Base-by-base conservation (phyloP, 192 early-diverging fungal species). In the Entophlyctis helioformis region DNA sequence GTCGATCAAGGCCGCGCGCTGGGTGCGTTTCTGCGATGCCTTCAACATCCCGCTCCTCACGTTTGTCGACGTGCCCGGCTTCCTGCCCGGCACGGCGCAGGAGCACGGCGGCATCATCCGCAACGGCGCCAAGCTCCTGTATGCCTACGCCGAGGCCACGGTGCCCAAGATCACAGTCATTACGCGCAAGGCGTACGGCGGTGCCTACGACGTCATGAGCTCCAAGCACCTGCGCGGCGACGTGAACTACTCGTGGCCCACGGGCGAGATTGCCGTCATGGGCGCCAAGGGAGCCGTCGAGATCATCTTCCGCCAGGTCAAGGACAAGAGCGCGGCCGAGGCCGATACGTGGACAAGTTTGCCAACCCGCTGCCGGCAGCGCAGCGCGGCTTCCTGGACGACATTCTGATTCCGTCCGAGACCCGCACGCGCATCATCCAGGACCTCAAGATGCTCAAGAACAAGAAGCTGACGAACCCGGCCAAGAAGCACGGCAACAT, bases 231-330 rank as follows among this genome's bases (percentile, higher is more conserved):
- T 97, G 51, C 67, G 86, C 16, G 93, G 91, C 41, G 93, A 97
- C 50, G 50, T 78, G 20, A 93, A 90, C 66, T 84, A 88, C 53
- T 81, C 87, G 4, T 96, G 89, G 89, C 92, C 92, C 12, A 84
- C 86, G n/a, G 90, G 86, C 26, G 93, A 97, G 60, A 91, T 97
- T 59, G 93, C 93, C 33, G 93, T 97, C 39, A 97, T 97, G 93
- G 93, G 93, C 35, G 86, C 89, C 32, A 85, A 92, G 71, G 93
- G 91, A 20, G 93, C 93, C 10, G 93, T 93, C 0, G 93, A 91
- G 66, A 92, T 97, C 62, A 86, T 97, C 50, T 95, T 89, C 76
- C 63, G 89, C 15, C 50, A 74, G 25, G 36, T 25, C 24, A 67
- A 72, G 22, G 76, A 80, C 55, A 76, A 72, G 48, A 40, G 48